Conservation (phyloP, 495 filamentous ascomycete genomes). For the Wilcoxina mikolae region DNA sequence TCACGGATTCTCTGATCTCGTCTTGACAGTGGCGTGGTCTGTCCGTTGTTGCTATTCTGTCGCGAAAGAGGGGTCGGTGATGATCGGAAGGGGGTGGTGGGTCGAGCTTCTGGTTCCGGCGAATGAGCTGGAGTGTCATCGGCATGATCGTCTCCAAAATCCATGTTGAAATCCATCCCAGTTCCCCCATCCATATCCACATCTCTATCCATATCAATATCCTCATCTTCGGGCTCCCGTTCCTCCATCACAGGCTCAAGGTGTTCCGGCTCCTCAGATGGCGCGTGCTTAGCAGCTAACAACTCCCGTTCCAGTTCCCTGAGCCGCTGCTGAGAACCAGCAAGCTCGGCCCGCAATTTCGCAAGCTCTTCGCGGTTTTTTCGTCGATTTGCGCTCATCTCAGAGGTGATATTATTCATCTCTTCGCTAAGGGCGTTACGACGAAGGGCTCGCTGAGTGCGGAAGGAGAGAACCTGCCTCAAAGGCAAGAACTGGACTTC, state of each 20-base stretch:
- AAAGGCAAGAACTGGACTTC: conserved; percentile 47
- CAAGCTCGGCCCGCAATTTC: conserved; percentile 34
- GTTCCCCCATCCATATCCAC: conserved; percentile 11
- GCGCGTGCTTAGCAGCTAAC: conserved; percentile 17
- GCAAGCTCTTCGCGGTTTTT: conserved; percentile 30
- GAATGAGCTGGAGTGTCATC: conserved; percentile 1
- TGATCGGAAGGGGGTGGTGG: background rate
- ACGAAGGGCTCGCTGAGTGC: conserved; percentile 45
- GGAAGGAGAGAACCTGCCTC: conserved; percentile 41
- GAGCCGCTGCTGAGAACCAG: conserved; percentile 26
- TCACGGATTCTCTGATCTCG: conserved; percentile 25
- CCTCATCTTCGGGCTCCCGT: conserved; percentile 1
- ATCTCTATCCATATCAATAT: conserved; percentile 11
- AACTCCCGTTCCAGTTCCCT: conserved; percentile 25
- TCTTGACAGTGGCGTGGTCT: conserved; percentile 15
- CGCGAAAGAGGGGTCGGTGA: background rate
- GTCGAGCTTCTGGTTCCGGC: conserved; percentile 1
- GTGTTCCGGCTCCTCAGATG: conserved; percentile 17
- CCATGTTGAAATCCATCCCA: background rate
- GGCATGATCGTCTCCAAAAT: background rate
- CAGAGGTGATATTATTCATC: conserved; percentile 42
- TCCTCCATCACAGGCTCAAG: conserved; percentile 18
- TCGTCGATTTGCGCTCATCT: conserved; percentile 35
- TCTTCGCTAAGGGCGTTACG: conserved; percentile 52
- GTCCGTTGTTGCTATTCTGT: conserved; percentile 1